A percentile compares a stretch with the other conserved stretches of the same genome.
Conservation (phyloP, 1,284 basidiomycete species). For the Rhodotorula sp. region DNA sequence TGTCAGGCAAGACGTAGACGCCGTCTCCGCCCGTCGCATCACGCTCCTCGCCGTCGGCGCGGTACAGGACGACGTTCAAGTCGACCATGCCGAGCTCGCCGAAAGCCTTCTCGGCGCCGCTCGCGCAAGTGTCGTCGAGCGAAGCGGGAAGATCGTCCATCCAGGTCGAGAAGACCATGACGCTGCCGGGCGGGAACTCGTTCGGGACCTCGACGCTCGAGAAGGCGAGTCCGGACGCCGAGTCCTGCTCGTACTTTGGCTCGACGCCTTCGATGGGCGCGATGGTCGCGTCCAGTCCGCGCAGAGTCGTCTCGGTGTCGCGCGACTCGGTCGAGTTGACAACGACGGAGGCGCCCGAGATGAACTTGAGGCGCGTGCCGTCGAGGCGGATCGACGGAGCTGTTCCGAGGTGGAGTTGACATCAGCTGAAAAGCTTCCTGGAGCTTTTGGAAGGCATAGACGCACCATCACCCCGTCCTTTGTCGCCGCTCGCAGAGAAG, state of each 20-base stretch:
- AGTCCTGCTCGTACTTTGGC: conserved; percentile 57
- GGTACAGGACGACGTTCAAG: conserved; percentile 77
- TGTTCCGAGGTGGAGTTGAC: conserved; percentile 51
- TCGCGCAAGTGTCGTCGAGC: conserved; percentile 68
- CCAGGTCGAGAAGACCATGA: conserved; percentile 84
- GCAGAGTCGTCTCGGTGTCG: conserved; percentile 61
- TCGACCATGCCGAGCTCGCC: conserved; percentile 75
- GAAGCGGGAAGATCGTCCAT: conserved; percentile 64
- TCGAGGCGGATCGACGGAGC: conserved; percentile 72
- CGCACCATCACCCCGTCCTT: conserved; percentile 56
- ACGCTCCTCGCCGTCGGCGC: conserved; percentile 82
- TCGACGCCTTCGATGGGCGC: conserved; percentile 49
- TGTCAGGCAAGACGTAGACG: conserved; percentile 71
- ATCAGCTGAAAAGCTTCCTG: not conserved
- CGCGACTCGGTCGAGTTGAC: conserved; percentile 64
- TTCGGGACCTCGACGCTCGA: conserved; percentile 72
- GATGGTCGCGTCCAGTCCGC: conserved; percentile 64
- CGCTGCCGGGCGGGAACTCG: conserved; percentile 83
- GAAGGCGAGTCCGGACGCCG: conserved; percentile 62
- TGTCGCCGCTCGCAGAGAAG: conserved; percentile 65
- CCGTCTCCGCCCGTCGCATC: conserved; percentile 71
- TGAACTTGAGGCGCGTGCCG: conserved; percentile 72
- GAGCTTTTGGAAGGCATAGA: not conserved
- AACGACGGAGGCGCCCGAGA: conserved; percentile 72
- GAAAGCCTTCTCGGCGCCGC: conserved; percentile 70